Percentiles rank a stretch among this genome's conserved stretches.
These are phyloP conservation scores for Dothideomycetes sp. DNA, from an alignment of 2,329 filamentous ascomycete species.

Conservation along the genomic window DNA sequence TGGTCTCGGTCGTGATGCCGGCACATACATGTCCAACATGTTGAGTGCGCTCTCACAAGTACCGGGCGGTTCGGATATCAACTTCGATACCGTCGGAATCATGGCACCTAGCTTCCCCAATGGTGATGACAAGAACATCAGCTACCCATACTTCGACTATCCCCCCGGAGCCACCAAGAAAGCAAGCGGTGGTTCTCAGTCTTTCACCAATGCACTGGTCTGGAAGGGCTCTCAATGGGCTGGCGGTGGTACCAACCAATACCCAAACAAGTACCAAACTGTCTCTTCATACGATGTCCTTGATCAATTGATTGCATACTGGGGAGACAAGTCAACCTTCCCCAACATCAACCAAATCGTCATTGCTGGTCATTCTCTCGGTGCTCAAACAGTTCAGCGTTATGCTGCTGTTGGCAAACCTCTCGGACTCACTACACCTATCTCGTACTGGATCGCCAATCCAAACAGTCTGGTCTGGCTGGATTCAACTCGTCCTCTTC, in stretches of 20 bases:
- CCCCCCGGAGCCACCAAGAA: conserved; percentile 14
- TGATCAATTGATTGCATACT: conserved; percentile 29
- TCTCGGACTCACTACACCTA: conserved; percentile 19
- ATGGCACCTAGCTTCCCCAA: conserved; percentile 29
- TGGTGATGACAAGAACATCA: conserved; percentile 27
- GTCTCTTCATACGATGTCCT: conserved; percentile 27
- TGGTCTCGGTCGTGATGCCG: conserved; percentile 26
- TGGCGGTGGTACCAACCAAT: conserved; percentile 28
- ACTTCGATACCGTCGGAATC: conserved; percentile 24
- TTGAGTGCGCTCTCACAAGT: conserved; percentile 26
- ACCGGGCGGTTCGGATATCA: conserved; percentile 21
- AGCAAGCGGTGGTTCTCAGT: conserved; percentile 21
- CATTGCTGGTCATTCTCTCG: conserved; percentile 29
- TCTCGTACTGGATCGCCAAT: conserved; percentile 29
- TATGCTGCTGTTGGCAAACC: conserved; percentile 26
- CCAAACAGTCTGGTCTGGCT: conserved; percentile 30
- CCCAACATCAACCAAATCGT: conserved; percentile 31
- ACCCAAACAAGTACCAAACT: conserved; percentile 21
- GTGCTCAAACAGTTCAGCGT: conserved; percentile 28
- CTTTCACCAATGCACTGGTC: conserved; percentile 24
- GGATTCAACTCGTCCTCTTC: conserved; percentile 23
- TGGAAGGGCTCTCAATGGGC: conserved; percentile 29
- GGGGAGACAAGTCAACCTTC: conserved; percentile 25
- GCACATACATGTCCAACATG: conserved; percentile 26
- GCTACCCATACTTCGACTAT: conserved; percentile 27